These are phyloP conservation scores for Vanderwaltozyma tropicalis DNA, from an alignment of 805 yeast species.

Conservation along the genomic window DNA sequence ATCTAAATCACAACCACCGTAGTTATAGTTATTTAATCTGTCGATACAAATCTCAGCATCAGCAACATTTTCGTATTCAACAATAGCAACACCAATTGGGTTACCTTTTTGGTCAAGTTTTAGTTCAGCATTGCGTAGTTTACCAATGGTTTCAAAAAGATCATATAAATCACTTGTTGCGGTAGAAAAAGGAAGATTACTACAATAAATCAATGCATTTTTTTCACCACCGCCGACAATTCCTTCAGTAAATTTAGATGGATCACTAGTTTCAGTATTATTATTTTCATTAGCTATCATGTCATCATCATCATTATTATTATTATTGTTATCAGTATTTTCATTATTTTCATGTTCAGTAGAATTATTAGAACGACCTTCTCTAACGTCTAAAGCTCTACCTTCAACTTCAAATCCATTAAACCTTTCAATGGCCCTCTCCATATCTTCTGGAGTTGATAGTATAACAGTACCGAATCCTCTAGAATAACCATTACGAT, in stretches of 20 bases:
- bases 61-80: conserved; percentile 55
- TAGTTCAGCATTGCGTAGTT: conserved; percentile 66
- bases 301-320: neutral
- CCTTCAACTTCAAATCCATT: conserved; percentile 46
- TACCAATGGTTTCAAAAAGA: conserved; percentile 75
- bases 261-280: neutral
- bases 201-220: conserved; percentile 53
- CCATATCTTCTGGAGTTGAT: conserved; percentile 54
- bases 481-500: conserved; percentile 54
- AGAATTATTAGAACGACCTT: conserved; percentile 9
- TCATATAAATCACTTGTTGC: conserved; percentile 74
- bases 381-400: conserved; percentile 9
- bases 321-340: neutral
- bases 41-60: conserved; percentile 66
- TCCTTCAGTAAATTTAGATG: conserved; percentile 44
- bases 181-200: conserved; percentile 85
- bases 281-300: neutral
- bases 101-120: conserved; percentile 51
- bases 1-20: conserved; percentile 68
- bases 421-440: conserved; percentile 58
- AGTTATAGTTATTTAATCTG: conserved; percentile 67
- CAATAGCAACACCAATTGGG: conserved; percentile 79
- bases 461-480: conserved; percentile 80
- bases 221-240: conserved; percentile 54
- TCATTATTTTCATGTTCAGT: conserved; percentile 1